Base-by-base conservation (phyloP, 2,329 filamentous ascomycete genomes). In the Colletotrichum orchidophilum region DNA sequence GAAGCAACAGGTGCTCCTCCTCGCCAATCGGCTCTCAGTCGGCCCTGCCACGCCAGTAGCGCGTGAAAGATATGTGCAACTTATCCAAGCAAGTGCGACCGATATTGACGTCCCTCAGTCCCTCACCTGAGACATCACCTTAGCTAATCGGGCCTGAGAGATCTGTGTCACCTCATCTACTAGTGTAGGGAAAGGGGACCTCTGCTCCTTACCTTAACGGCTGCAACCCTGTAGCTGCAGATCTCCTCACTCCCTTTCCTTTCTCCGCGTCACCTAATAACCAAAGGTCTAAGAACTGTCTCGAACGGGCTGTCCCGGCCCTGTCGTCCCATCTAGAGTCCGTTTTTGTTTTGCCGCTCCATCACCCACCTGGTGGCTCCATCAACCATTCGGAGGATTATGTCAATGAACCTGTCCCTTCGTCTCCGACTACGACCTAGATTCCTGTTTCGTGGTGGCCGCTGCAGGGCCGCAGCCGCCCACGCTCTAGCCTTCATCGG, bases 301-400 rank as follows among this genome's bases (percentile, higher is more conserved):
- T 33, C n/a, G 49, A 29, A 53, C 53, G 42, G 54, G 18, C 21
- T 33, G 11, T 24, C 35, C 66, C 33, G 53, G 62, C 24, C 39
- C n/a, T 42, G 59, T 64, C 61, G 42, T 65, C 61, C 33, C 61
- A 69, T 59, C 13, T 63, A 33, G 53, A 69, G 42, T 69, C 65
- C 33, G 6, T n/a, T n/a, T 24, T 46, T 53, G 60, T 39, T 53
- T 50, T 35, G 39, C 42, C 53, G 49, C 42, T 11, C 24, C 39
- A 29, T 61, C 18, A 24, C n/a, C 39, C 18, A 24, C n/a, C 39
- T 26, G 11, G 39, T 15, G 13, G 35, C 35, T 59, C 54, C 54
- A 26, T 39, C 18, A 15, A 21, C 31, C 31, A 31, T 58, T n/a
- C 35, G 50, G 21, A 53, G 21, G 50, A 53, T 27, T 53, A 46